Conservation (phyloP, 495 filamentous ascomycete species). For the Friedmanniomyces simplex region DNA sequence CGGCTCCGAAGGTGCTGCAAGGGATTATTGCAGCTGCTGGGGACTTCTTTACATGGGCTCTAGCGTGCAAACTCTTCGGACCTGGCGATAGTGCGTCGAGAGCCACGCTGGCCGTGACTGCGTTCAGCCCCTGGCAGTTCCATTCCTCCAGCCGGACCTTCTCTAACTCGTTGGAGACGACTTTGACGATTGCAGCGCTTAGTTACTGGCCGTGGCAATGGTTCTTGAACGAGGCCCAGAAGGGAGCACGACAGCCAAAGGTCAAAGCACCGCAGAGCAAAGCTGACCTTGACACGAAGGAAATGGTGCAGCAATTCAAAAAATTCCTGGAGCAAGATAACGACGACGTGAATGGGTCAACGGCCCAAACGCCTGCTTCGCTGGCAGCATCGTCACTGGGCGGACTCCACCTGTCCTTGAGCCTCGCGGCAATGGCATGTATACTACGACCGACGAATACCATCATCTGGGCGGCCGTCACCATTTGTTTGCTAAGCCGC, state of each 20-base stretch:
- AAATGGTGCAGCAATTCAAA: conserved; percentile 1
- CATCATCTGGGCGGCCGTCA: conserved; percentile 56
- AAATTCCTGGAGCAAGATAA: neutral
- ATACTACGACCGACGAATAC: conserved; percentile 84
- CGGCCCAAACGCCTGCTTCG: neutral
- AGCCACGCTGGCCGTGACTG: conserved; percentile 59
- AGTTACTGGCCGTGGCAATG: conserved; percentile 80
- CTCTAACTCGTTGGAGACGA: conserved; percentile 88
- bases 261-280: neutral
- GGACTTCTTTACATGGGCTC: conserved; percentile 84
- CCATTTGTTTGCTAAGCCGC: neutral
- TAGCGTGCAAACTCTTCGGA: conserved; percentile 67
- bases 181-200: conserved; percentile 69
- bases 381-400: neutral
- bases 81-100: conserved; percentile 44
- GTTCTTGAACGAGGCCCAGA: conserved; percentile 21
- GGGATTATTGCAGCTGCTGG: conserved; percentile 64
- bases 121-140: conserved; percentile 91
- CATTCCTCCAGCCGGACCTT: conserved; percentile 88
- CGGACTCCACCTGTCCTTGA: conserved; percentile 2
- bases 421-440: conserved; percentile 54
- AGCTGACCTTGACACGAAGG: neutral
- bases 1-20: conserved; percentile 65
- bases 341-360: neutral
- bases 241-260: neutral